Conservation (phyloP, 2,329 filamentous ascomycete species). For the Penicillium carneum region DNA sequence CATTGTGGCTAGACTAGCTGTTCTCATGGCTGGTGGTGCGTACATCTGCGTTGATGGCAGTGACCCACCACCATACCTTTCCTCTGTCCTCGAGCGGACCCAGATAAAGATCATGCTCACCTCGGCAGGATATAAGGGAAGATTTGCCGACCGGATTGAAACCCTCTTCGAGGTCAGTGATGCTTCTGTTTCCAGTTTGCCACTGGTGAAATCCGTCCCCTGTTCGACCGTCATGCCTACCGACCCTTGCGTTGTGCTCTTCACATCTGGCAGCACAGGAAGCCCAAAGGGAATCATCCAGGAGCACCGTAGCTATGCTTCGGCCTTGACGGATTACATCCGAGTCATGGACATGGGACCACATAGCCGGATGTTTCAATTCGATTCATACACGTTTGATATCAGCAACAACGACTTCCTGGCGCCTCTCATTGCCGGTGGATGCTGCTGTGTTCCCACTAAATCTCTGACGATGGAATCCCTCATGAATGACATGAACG, state of each 20-base stretch:
- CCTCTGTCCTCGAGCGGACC: constrained; percentile 76
- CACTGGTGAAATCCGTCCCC: background rate
- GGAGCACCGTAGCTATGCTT: constrained; percentile 36
- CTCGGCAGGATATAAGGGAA: constrained; percentile 17
- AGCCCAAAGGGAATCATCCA: constrained; percentile 40
- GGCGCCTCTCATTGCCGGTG: constrained; percentile 32
- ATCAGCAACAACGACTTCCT: constrained; percentile 41
- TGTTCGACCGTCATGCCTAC: constrained; percentile 22
- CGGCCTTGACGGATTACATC: constrained; percentile 34
- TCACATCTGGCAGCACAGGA: constrained; percentile 41
- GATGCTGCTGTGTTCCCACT: constrained; percentile 39
- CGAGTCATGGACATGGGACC: constrained; percentile 28
- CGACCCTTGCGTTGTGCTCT: constrained; percentile 36
- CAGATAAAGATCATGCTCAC: constrained; percentile 72
- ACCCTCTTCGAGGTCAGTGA: constrained; percentile 25
- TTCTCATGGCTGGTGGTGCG: constrained; percentile 51
- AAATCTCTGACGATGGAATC: constrained; percentile 22
- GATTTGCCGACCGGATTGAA: constrained; percentile 18
- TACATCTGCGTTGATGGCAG: constrained; percentile 79
- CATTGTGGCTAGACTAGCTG: constrained; percentile 31
- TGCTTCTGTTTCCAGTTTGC: constrained; percentile 14
- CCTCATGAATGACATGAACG: constrained; percentile 29
- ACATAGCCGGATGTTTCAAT: constrained; percentile 36
- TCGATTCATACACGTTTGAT: constrained; percentile 41
- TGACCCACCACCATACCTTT: constrained; percentile 73